A percentile compares a stretch with the other conserved stretches of the same genome.
These are phyloP conservation scores for Calonectria montana DNA, from an alignment of 2,329 filamentous ascomycete species.

Conservation along the genomic window DNA sequence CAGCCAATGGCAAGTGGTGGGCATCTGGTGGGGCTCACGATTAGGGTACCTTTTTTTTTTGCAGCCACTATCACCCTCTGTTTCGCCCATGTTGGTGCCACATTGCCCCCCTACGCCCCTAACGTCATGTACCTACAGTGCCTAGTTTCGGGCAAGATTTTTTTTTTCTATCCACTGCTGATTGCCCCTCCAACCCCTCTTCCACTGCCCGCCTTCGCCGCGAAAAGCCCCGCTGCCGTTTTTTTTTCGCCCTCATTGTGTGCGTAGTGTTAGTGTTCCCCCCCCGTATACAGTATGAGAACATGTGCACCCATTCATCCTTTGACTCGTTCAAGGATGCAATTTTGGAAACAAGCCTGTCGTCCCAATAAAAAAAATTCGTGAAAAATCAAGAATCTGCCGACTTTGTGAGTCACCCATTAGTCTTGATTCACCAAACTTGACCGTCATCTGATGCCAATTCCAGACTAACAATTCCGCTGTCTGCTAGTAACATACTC, in stretches of 20 bases:
- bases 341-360: neutral
- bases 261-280: neutral
- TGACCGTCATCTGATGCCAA: conserved; percentile 8
- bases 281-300: neutral
- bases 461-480: neutral
- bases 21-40: conserved; percentile 34
- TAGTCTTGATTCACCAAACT: conserved; percentile 14
- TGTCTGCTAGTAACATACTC: neutral
- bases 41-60: conserved; percentile 42
- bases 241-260: conserved; percentile 14
- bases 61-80: neutral
- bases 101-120: conserved; percentile 3
- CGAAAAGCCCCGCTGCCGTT: conserved; percentile 17
- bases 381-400: neutral
- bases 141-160: neutral
- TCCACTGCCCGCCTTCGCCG: conserved; percentile 13
- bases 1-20: conserved; percentile 37
- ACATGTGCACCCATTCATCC: conserved; percentile 1
- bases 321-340: neutral
- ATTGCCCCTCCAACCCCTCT: conserved; percentile 21
- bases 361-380: neutral
- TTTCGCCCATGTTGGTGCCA: conserved; percentile 1
- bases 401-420: conserved; percentile 11
- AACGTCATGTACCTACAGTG: conserved; percentile 6
- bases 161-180: neutral